Conservation (phyloP, 1,139 yeast genomes). For the Meyerozyma athensensis region DNA sequence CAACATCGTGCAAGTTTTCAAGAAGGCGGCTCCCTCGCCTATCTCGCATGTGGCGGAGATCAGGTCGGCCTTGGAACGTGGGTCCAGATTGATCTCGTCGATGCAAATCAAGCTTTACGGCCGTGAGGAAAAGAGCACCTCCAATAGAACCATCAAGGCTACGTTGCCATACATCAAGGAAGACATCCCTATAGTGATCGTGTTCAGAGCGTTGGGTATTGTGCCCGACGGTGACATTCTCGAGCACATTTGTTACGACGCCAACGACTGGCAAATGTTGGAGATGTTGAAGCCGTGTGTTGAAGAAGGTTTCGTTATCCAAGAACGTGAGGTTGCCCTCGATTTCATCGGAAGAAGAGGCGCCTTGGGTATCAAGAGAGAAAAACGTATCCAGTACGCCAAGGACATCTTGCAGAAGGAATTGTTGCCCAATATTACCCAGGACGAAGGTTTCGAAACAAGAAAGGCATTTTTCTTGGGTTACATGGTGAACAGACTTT, state of each 20-base stretch:
- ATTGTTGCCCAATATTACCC: conserved; percentile 93
- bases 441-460: conserved; percentile 94
- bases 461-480: conserved; percentile 97
- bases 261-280: conserved; percentile 98
- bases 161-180: conserved; percentile 94
- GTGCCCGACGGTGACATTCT: conserved; percentile 98
- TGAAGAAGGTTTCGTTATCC: conserved; percentile 97
- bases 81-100: conserved; percentile 88
- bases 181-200: conserved; percentile 94
- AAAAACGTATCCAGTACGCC: conserved; percentile 97
- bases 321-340: conserved; percentile 95
- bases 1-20: conserved; percentile 95
- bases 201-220: conserved; percentile 95
- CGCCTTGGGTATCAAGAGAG: conserved; percentile 88
- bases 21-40: conserved; percentile 96
- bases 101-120: conserved; percentile 92
- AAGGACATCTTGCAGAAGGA: conserved; percentile 95
- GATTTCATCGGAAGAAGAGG: conserved; percentile 99
- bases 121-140: conserved; percentile 69
- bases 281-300: conserved; percentile 99
- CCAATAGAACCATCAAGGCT: conserved; percentile 84
- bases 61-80: conserved; percentile 93
- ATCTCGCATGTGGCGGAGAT: conserved; percentile 95
- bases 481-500: conserved; percentile 92
- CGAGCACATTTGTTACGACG: conserved; percentile 97